phyloP scores from a whole-genome alignment of 176 grass and related monocot genomes.

The Lolium multiflorum region DNA sequence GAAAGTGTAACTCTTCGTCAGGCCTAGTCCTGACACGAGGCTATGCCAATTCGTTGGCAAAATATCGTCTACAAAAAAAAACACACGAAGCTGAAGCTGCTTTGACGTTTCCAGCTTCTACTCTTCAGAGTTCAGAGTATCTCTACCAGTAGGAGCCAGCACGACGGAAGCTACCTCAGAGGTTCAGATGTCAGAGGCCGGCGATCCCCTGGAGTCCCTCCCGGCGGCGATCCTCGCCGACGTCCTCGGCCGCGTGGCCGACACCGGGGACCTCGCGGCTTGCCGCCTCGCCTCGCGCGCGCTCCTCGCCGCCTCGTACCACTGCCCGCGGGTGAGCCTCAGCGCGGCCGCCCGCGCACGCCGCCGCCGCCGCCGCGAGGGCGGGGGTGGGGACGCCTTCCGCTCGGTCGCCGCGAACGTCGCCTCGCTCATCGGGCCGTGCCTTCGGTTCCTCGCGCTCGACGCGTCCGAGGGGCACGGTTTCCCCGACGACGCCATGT shows the following conservation, averaged over 20 bases:
- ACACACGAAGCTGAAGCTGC: too few relatives aligned
- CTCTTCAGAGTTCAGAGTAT: too few relatives aligned
- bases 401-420: constrained; percentile 48
- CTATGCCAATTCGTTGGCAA: background rate
- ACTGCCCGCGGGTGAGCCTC: constrained; percentile 47
- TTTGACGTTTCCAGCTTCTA: too few relatives aligned
- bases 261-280: constrained; percentile 53
- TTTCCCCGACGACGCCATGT: constrained; percentile 30
- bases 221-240: constrained; percentile 56
- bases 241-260: constrained; percentile 55
- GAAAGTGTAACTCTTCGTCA: too few relatives aligned
- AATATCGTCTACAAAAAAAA: too few relatives aligned
- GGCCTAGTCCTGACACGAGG: too few relatives aligned
- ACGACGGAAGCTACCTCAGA: background rate
- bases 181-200: constrained; percentile 42
- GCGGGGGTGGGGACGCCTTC: constrained; percentile 28
- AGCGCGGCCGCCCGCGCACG: constrained; percentile 45
- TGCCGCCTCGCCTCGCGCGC: constrained; percentile 69
- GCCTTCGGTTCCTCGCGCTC: constrained; percentile 55
- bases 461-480: constrained; percentile 44
- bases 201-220: constrained; percentile 51
- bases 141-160: too few relatives aligned
- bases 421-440: constrained; percentile 45
- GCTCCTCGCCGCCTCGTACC: constrained; percentile 49
- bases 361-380: constrained; percentile 36